Evolutionary conservation across 495 filamentous ascomycete genomes (phyloP), one percentile per base, ranked within the genome.

Genomic region (Neurospora hispaniola): DNA sequence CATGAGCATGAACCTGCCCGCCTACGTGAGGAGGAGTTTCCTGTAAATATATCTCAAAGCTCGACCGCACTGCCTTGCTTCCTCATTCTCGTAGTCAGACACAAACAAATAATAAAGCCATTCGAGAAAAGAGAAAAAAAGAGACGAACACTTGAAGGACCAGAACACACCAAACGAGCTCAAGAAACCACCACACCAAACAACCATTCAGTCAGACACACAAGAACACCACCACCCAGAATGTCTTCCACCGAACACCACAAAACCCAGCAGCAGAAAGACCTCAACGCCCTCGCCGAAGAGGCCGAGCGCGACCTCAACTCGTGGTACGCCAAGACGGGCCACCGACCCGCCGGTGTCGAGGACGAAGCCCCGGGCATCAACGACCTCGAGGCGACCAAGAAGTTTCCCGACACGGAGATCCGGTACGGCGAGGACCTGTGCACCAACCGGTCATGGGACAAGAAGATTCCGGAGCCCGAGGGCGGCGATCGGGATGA

Each of bases 261-360:
- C 54, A 66, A 18, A 7, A 66, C 23, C 48, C 20, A 38, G 35
- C 18, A 46, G 35, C 18, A 46, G 43, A 27, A 71, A n/a, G 43
- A 75, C 18, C 74, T 78, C 46, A 69, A 74, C 20, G 70, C 79
- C 46, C 81, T 87, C 69, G 83, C 85, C 74, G 75, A 80, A 27
- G 75, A 82, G 71, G 85, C 85, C 18, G 84, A 87, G 78, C 79
- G 75, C 35, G 85, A 86, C 74, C 80, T 87, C 59, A 85, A 85
- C 76, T 81, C 76, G 27, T 80, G 83, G 74, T 76, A 79, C 40
- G 72, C 82, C 54, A 86, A 87, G 70, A 81, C 81, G 2, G 85
- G 84, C 54, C 71, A 71, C 9, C 78, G 73, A 46, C 72, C 71
- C 4, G 69, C 77, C 4, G 73, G 69, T 2, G 73, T 75, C 38